Percentiles rank a stretch among this genome's conserved stretches.
phyloP scores from a whole-genome alignment of 345 rosid species.

The Eucalyptus urophylla region DNA sequence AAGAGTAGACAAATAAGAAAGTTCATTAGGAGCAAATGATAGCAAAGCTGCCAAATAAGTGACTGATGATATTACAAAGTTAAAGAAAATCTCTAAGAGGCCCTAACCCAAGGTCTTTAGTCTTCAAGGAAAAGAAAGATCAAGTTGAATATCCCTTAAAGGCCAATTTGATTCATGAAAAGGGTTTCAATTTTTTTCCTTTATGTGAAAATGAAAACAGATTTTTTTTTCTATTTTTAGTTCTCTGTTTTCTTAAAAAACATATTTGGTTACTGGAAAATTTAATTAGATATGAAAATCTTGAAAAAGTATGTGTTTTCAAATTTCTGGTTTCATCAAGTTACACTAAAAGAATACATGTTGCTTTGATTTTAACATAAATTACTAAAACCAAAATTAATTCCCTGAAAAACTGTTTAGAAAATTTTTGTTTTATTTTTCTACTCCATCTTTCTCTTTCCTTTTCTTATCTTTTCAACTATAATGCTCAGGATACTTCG shows the following conservation, averaged over 20 bases:
- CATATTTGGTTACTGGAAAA: neutral
- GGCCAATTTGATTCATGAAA: neutral
- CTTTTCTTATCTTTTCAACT: neutral
- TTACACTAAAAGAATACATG: neutral
- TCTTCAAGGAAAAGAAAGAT: neutral
- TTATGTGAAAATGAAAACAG: neutral
- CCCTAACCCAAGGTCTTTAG: neutral
- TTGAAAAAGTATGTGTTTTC: neutral
- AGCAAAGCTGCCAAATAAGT: neutral
- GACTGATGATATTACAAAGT: neutral
- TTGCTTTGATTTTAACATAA: neutral
- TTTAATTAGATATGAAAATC: neutral
- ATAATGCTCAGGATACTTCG: neutral
- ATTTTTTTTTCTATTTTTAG: neutral
- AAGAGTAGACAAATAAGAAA: neutral
- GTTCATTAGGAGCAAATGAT: neutral
- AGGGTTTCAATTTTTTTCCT: neutral
- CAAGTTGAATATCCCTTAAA: neutral
- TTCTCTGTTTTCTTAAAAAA: neutral
- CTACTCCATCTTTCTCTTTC: neutral
- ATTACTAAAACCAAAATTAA: neutral
- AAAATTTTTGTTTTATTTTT: neutral
- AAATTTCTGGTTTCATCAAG: neutral
- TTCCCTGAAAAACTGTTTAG: neutral
- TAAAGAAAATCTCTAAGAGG: neutral